Base-by-base conservation (phyloP, 2,329 filamentous ascomycete genomes). In the Shiraia sp. region DNA sequence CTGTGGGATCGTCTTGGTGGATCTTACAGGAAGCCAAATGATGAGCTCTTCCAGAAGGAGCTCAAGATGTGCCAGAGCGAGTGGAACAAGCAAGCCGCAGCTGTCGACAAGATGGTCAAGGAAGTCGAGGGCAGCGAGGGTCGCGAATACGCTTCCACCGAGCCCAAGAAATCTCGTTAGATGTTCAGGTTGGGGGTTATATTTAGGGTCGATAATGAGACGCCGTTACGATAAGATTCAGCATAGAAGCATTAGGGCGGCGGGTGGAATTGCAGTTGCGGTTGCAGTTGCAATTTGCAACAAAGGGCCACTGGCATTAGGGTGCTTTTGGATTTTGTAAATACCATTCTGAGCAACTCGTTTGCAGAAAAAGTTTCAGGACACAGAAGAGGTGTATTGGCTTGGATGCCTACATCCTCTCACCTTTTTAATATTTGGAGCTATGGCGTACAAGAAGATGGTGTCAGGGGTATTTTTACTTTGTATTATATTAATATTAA, bases 1-100 rank as follows among this genome's bases (percentile, higher is more conserved):
- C 76, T 93, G 14, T 96, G 91, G 87, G 91, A 96, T 70, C 85
- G 91, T 38, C 72, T 96, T 14, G 88, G 89, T 40, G 87, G 87
- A 45, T 95, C 87, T 65, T 96, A 96, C 76, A 80, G 88, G 59
- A 83, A 86, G 75, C 91, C 91, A 4, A 92, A 93, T 57, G 80
- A 85, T 42, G 89, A 90, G 72, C 80, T 96, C 55, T 96, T 96
- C 75, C 75, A 84, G 59, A 86, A 85, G 66, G 87, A 93, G 68
- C 83, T 82, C 59, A 96, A 95, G 78, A 91, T 93, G 87, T 87
- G 81, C 51, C 75, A 87, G 60, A 79, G 78, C 47, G 86, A 90
- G 67, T 95, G 90, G 89, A 79, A 85, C 63, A 80, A 82, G 63
- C 90, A 96, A 74, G 77, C 78, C 47, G 77, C 80, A 65, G 86